Base-by-base conservation (phyloP, 2,329 filamentous ascomycete species). In the Chaetomium sp. region DNA sequence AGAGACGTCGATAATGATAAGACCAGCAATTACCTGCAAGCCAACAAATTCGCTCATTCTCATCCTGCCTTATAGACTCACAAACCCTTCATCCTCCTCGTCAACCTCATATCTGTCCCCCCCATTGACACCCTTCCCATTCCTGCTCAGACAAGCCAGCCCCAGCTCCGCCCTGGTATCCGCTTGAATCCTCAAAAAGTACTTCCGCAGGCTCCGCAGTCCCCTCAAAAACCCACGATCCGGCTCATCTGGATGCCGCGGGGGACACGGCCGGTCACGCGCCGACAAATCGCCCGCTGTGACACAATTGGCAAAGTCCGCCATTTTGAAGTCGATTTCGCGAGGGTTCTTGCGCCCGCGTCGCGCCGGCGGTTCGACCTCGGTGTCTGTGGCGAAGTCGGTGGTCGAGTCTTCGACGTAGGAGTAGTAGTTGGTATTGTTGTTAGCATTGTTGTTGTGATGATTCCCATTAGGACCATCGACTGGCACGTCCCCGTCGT, bases 221-320 rank as follows among this genome's bases (percentile, higher is more conserved):
- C 94, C 94, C 54, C 91, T 86, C 42, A 99, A 75, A 66, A 97
- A 99, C 0, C 94, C 94, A 34, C 85, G 81, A 64, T 99, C 94
- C 6, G 95, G 85, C 58, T 89, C 86, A 38, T 86, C 75, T 0
- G 89, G 89, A 67, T 95, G 83, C 57, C 83, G 80, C 4, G 94
- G 94, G 11, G 94, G 94, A 64, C 92, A 96, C 4, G 79, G 74
- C 65, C 79, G 79, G 59, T 79, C 77, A 51, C 74, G 49, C 32
- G 52, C 55, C 9, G 55, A 57, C 40, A 84, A 72, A 65, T 96
- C 91, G 62, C 94, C 87, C 4, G 89, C 88, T 1, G 91, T 97
- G 38, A 97, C 86, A 67, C 92, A 96, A 69, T 99, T 99, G 61
- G 94, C 94, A 74, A 99, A 99, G 71, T 99, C 94, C 55, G 96